These are phyloP conservation scores for Neonothopanus nambi DNA, from an alignment of 1,284 basidiomycete species.

Conservation along the genomic window DNA sequence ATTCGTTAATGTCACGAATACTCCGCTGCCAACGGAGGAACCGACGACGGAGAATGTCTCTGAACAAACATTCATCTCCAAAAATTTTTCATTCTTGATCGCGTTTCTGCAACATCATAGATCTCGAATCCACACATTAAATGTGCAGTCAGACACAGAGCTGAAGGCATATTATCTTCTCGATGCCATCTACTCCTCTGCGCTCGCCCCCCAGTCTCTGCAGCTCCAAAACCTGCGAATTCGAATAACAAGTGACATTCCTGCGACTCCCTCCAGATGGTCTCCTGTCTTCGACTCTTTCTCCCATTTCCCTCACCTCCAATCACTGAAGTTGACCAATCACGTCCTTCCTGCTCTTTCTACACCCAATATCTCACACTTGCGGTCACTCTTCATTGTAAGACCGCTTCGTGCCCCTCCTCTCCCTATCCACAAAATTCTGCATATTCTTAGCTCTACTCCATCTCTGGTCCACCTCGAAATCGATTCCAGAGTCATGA, in stretches of 20 bases:
- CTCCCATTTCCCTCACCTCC: conserved; percentile 9
- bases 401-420: conserved; percentile 16
- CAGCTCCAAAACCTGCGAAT: conserved; percentile 15
- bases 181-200: conserved; percentile 13
- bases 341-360: conserved; percentile 13
- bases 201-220: conserved; percentile 5
- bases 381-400: conserved; percentile 13
- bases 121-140: conserved; percentile 10
- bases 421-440: conserved; percentile 12
- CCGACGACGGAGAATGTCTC: background rate
- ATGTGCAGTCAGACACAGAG: conserved; percentile 16
- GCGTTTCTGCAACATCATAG: conserved; percentile 14
- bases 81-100: conserved; percentile 11
- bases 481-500: conserved; percentile 14
- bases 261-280: conserved; percentile 14
- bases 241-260: conserved; percentile 12
- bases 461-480: conserved; percentile 13
- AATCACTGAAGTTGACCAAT: conserved; percentile 18
- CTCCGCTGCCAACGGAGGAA: background rate
- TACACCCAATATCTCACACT: conserved; percentile 14
- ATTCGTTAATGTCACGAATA: conserved; percentile 14
- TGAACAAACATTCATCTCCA: background rate
- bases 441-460: conserved; percentile 12
- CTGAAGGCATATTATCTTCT: conserved; percentile 16
- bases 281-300: conserved; percentile 18